Evolutionary conservation across 208 protist species (phyloP), one percentile per base, ranked within the genome.

Genomic region (Dictyostelium gargantuum): DNA sequence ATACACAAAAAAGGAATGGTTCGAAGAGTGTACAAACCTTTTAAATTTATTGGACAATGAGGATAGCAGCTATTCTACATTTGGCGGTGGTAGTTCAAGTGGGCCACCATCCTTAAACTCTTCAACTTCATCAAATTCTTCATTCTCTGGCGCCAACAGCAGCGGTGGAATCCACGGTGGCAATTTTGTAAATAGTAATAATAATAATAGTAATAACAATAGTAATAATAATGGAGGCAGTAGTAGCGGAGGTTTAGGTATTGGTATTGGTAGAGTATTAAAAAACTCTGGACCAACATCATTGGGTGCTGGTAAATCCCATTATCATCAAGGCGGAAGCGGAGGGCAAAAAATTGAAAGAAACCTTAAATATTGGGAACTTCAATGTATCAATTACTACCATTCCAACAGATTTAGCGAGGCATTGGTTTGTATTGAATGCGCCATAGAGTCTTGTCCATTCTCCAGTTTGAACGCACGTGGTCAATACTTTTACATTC

Each of bases 1-100:
- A 6, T 92, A 77, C 13, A 92, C 77, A 26, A 92, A 92, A 40
- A 63, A 76, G 26, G 77, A 75, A 56, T 92, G 86, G 86, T 92
- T 79, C 35, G 74, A 76, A 21, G 46, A 92, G 4, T 73, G 42
- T 8, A 46, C 74, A 21, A 40, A 6, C 15, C 29, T 81, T 6
- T 42, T 92, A 0, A 46, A 21, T 32, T 58, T 85, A 50, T 23
- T 92, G 0, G 77, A 92, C 35, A 84, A 84, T 50, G 86, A 92
- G 10, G 86, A 84, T 52, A 52, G 17, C 8, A 23, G 42, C 13
- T 29, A 5, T 40, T 5, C 10, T n/a, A 35, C 26, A 4, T 38
- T 54, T n/a, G 40, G 54, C 5, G 48, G 40, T 26, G 19, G 38
- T 40, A 19, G 38, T 35, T 15, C 19, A 19, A 10, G 32, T 61